Percentiles rank a stretch among this genome's conserved stretches.
Conservation (phyloP, 352 stramenopile species). For the Phytophthora podocarpi region DNA sequence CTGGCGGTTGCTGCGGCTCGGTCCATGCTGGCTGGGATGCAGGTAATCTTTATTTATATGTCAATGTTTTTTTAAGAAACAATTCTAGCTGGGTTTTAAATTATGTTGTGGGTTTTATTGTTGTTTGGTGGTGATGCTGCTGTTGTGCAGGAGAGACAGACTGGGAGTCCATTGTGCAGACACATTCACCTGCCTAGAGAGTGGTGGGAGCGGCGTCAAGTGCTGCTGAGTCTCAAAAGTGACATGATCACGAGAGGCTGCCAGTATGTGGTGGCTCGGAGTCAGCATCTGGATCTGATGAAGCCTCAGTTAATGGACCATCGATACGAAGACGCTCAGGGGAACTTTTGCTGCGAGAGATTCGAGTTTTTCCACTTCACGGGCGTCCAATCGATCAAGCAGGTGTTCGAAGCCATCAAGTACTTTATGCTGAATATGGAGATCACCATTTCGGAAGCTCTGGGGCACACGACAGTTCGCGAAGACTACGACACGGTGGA, state of each 20-base stretch:
- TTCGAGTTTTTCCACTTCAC: conserved; percentile 54
- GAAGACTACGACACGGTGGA: conserved; percentile 52
- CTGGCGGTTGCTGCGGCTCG: conserved; percentile 9
- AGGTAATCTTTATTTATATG: conserved; percentile 15
- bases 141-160: conserved; percentile 27
- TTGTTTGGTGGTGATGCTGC: not conserved
- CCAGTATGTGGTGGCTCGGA: conserved; percentile 40
- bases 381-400: conserved; percentile 41
- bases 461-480: conserved; percentile 53
- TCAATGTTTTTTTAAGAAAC: not conserved
- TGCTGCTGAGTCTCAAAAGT: conserved; percentile 42
- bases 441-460: conserved; percentile 55
- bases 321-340: conserved; percentile 28
- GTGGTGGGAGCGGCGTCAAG: conserved; percentile 35
- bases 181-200: conserved; percentile 36
- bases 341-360: conserved; percentile 39
- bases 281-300: conserved; percentile 40
- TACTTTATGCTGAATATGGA: conserved; percentile 62
- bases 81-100: not conserved
- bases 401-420: conserved; percentile 58
- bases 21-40: conserved; percentile 27
- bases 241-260: conserved; percentile 43
- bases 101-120: conserved; percentile 2
- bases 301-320: conserved; percentile 40
- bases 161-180: conserved; percentile 28